These are phyloP conservation scores for Bipolaris zeicola DNA, from an alignment of 2,329 filamentous ascomycete genomes.

Conservation along the genomic window DNA sequence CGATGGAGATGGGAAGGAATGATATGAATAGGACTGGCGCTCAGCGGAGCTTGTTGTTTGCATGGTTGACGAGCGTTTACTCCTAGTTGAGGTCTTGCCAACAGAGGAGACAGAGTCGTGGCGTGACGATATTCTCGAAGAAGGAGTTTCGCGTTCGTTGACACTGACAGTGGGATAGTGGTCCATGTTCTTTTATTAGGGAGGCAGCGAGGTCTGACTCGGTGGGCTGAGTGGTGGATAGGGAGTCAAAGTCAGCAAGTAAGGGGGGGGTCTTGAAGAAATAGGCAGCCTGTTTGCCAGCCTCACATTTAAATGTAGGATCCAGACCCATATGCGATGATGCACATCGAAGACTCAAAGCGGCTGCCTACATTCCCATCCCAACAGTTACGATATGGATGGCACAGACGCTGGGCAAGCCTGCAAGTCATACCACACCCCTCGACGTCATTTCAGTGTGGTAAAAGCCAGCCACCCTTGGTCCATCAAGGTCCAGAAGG, in stretches of 20 bases:
- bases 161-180: conserved; percentile 32
- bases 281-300: neutral
- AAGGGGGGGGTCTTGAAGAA: neutral
- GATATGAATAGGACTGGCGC: conserved; percentile 9
- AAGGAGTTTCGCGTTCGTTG: conserved; percentile 24
- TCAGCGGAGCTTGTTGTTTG: neutral
- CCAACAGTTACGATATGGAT: conserved; percentile 5
- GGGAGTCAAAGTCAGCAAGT: neutral
- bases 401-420: conserved; percentile 8
- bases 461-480: conserved; percentile 21
- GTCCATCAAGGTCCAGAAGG: conserved; percentile 11
- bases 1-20: conserved; percentile 20
- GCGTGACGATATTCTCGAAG: conserved; percentile 18
- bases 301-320: neutral
- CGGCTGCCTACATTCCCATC: conserved; percentile 10
- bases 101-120: conserved; percentile 27
- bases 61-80: neutral
- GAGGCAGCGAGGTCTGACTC: neutral
- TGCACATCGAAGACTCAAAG: conserved; percentile 5
- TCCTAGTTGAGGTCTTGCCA: conserved; percentile 9
- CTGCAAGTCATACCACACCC: conserved; percentile 11
- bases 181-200: conserved; percentile 23
- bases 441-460: conserved; percentile 21
- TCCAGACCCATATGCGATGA: conserved; percentile 2
- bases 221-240: neutral